phyloP scores from a whole-genome alignment of 2,329 filamentous ascomycete species.

The Stromatinia cepivora region DNA sequence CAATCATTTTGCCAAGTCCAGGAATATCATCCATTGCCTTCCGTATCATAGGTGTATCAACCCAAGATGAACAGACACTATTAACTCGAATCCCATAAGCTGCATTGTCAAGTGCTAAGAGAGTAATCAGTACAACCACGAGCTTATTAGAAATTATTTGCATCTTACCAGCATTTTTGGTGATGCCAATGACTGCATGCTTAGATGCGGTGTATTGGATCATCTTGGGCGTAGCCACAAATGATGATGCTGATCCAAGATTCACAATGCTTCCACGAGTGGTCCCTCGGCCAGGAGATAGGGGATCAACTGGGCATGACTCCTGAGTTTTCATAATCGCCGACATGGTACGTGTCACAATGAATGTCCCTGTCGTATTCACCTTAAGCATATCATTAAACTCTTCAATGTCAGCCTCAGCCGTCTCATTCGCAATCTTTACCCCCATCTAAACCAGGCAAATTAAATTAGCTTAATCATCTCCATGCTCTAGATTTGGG shows the following conservation, averaged over 20 bases:
- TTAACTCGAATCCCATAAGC: conserved; percentile 27
- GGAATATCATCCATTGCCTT: conserved; percentile 15
- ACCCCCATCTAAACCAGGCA: conserved; percentile 20
- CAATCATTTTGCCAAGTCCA: conserved; percentile 14
- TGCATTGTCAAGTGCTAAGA: conserved; percentile 27
- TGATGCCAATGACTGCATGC: conserved; percentile 25
- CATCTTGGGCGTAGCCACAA: conserved; percentile 21
- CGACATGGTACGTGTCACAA: conserved; percentile 8
- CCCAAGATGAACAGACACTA: conserved; percentile 26
- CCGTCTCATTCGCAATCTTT: neutral
- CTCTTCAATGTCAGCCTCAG: conserved; percentile 21
- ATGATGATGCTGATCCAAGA: conserved; percentile 24
- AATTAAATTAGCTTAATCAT: neutral
- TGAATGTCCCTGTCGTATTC: conserved; percentile 23
- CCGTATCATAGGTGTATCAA: conserved; percentile 26
- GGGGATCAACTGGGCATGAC: too few species aligned
- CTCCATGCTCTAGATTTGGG: neutral
- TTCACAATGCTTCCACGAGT: conserved; percentile 25
- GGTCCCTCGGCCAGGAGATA: neutral
- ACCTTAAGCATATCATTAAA: conserved; percentile 20
- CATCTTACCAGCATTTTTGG: conserved; percentile 19
- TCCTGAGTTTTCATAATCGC: conserved; percentile 23
- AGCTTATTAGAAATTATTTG: neutral
- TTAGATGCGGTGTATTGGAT: conserved; percentile 26
- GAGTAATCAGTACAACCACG: neutral